phyloP scores from a whole-genome alignment of 2,329 filamentous ascomycete genomes.

The Neurospora sp. region DNA sequence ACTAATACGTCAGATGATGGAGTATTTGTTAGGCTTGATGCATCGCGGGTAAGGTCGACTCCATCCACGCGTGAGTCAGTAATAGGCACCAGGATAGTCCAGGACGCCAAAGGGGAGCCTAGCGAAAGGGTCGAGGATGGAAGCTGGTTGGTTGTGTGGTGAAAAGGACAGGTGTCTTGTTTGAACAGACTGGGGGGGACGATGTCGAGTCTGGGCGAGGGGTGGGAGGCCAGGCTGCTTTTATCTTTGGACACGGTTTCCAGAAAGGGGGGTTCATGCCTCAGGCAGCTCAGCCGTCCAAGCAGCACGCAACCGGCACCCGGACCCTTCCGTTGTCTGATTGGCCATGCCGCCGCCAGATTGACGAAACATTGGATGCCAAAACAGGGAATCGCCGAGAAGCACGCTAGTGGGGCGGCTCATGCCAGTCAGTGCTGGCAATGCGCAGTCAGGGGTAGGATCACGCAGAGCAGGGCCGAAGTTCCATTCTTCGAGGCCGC shows the following conservation, averaged over 20 bases:
- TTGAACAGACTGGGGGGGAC: conserved; percentile 4
- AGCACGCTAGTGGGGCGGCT: not conserved
- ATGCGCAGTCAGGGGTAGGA: not conserved
- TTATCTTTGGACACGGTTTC: conserved; percentile 21
- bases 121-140: not conserved
- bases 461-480: not conserved
- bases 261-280: conserved; percentile 14
- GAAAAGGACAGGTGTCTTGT: conserved; percentile 19
- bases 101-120: not conserved
- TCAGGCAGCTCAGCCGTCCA: conserved; percentile 12
- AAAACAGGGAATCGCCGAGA: not conserved
- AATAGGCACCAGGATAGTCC: conserved; percentile 1
- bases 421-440: not conserved
- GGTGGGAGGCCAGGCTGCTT: conserved; percentile 15
- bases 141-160: conserved; percentile 11
- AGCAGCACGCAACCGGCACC: not conserved
- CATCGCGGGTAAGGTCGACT: conserved; percentile 19
- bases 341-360: conserved; percentile 12
- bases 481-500: not conserved
- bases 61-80: conserved; percentile 11
- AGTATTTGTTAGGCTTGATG: conserved; percentile 9
- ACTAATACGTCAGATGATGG: conserved; percentile 21
- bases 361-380: not conserved
- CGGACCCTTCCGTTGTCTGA: conserved; percentile 6
- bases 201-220: not conserved